Percentiles rank a stretch among this genome's conserved stretches.
These are phyloP conservation scores for Albophoma yamanashiensis DNA, from an alignment of 2,329 filamentous ascomycete genomes.

Conservation along the genomic window DNA sequence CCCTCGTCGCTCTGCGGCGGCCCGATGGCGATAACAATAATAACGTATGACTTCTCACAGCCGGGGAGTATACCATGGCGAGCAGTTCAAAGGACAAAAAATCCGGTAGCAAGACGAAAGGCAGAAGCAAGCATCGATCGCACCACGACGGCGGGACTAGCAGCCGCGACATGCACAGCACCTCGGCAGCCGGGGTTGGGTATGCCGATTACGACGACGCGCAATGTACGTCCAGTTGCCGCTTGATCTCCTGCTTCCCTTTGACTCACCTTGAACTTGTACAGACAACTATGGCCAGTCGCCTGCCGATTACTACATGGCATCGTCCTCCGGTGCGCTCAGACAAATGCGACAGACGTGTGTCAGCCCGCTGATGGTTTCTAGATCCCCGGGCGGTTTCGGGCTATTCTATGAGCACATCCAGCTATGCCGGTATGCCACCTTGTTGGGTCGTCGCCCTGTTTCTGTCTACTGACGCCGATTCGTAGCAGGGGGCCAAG, in stretches of 20 bases:
- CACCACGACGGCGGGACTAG: background rate
- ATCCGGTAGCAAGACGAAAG: constrained; percentile 3
- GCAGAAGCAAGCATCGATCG: constrained; percentile 5
- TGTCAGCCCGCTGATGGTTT: background rate
- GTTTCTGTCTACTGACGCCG: background rate
- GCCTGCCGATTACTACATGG: background rate
- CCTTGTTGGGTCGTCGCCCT: background rate
- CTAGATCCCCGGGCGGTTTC: background rate
- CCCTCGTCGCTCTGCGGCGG: background rate
- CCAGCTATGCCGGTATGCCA: background rate
- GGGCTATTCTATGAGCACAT: background rate
- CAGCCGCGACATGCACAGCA: background rate
- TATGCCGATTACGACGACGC: background rate
- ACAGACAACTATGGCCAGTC: constrained; percentile 1
- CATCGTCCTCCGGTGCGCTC: constrained; percentile 1
- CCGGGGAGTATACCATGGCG: constrained; percentile 3
- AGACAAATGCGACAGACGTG: background rate
- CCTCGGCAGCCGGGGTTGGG: background rate
- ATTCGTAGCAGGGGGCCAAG: background rate
- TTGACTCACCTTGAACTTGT: background rate
- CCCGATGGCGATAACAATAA: background rate
- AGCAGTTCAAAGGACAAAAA: constrained; percentile 3
- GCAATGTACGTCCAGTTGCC: background rate
- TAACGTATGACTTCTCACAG: background rate
- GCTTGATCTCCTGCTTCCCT: background rate